Base-by-base conservation (phyloP, 139 green algal genomes). In the Chlamydomonas asymmetrica region DNA sequence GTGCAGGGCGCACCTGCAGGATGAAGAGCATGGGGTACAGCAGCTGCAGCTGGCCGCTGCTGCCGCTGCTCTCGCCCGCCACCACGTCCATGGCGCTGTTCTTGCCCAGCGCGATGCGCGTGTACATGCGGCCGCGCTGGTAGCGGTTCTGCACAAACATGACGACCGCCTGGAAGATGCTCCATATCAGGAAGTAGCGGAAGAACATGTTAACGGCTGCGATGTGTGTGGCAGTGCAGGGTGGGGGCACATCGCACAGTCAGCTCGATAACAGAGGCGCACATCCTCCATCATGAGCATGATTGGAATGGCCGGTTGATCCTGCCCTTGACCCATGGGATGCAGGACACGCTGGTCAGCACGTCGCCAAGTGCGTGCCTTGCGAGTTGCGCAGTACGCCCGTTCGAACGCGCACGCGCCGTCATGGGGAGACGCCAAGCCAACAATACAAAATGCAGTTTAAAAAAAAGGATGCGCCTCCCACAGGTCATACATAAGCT, bases 121-220 rank as follows among this genome's bases (percentile, higher is more conserved):
- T 97, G 86, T 98, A 98, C 93, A 98, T 95, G 48, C 93, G 87
- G 41, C 88, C 82, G 41, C 89, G 80, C 85, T 98, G 94, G 81
- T 97, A 98, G 73, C 87, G 86, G 83, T 93, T 92, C 78, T 92
- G 78, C 25, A 83, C 63, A 34, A 80, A 69, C 83, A 88, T 88
- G 34, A 88, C 83, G 2, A 72, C 45, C 10, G 71, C 83, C 70
- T 87, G 81, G 50, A 76, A 76, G 8, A 73, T 63, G 64, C 66
- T 84, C 85, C 83, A 91, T 43, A 86, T 29, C 61, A 92, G 85
- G 67, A 92, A 89, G 56, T 74, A 83, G 35, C 80, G 66, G 39
- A 72, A 78, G 74, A 92, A 89, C 20, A 79, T 67, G 65, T 87
- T 80, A 68, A 90, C 82, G 31, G 88, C 85, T 88, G 84, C 63